These are phyloP conservation scores for Suillus occidentalis DNA, from an alignment of 768 basidiomycete genomes.

Conservation along the genomic window DNA sequence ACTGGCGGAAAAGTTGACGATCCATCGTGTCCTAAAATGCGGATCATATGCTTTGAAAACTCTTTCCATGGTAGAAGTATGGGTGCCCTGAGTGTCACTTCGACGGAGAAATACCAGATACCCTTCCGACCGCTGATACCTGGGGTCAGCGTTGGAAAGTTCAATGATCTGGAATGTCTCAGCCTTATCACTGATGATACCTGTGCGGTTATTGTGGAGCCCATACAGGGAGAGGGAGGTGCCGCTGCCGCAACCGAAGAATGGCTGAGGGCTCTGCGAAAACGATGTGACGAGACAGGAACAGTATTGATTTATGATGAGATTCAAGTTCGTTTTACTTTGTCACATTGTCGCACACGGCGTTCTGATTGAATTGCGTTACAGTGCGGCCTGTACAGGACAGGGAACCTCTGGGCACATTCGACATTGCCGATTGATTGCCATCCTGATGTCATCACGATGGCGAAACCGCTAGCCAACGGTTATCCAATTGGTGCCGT, in stretches of 20 bases:
- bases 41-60: constrained; percentile 86
- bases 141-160: constrained; percentile 69
- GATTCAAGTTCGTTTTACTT: constrained; percentile 74
- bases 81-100: constrained; percentile 91
- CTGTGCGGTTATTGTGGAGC: constrained; percentile 94
- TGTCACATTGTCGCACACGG: constrained; percentile 6
- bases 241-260: constrained; percentile 67
- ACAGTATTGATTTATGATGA: constrained; percentile 97
- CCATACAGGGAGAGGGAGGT: constrained; percentile 97
- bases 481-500: constrained; percentile 97
- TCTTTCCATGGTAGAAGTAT: constrained; percentile 96
- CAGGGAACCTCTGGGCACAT: constrained; percentile 88
- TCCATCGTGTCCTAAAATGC: constrained; percentile 56
- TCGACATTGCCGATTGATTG: constrained; percentile 77
- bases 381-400: constrained; percentile 90
- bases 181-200: constrained; percentile 74
- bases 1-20: constrained; percentile 50
- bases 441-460: constrained; percentile 97
- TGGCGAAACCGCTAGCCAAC: constrained; percentile 97
- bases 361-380: constrained; percentile 9
- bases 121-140: constrained; percentile 93
- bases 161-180: constrained; percentile 70
- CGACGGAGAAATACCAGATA: constrained; percentile 90
- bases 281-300: constrained; percentile 84
- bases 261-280: constrained; percentile 78